A percentile compares a stretch with the other conserved stretches of the same genome.
Evolutionary conservation across 306 rosid species (phyloP).

Genomic region (Canavalia ensiformis): DNA sequence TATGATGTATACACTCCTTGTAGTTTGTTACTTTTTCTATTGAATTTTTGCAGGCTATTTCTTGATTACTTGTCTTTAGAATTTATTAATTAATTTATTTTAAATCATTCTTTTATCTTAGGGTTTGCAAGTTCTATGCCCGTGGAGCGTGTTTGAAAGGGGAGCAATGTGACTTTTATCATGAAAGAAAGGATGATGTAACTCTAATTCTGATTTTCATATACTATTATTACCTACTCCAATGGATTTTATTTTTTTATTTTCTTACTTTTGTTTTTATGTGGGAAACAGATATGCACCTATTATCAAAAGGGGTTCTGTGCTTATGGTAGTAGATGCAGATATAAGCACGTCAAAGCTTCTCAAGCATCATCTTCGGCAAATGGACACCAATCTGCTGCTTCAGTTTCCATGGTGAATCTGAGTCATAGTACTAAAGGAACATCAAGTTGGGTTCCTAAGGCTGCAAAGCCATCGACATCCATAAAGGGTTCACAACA

Average conservation of each 20-base stretch:
- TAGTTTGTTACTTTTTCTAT: neutral
- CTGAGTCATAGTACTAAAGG: conserved; percentile 39
- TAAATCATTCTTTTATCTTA: conserved; percentile 25
- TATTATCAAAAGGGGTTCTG: conserved; percentile 79
- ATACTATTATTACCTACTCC: neutral
- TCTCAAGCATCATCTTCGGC: conserved; percentile 61
- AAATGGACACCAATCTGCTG: conserved; percentile 50
- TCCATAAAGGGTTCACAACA: conserved; percentile 52
- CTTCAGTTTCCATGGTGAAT: conserved; percentile 48
- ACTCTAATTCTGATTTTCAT: neutral
- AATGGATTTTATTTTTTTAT: conserved; percentile 6
- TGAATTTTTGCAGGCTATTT: conserved; percentile 1
- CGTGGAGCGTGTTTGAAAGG: conserved; percentile 91
- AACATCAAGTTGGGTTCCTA: conserved; percentile 59
- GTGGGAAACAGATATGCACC: conserved; percentile 69
- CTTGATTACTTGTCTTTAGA: neutral
- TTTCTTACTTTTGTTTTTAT: conserved; percentile 20
- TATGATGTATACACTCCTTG: neutral
- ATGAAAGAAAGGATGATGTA: conserved; percentile 80
- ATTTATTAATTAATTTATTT: conserved; percentile 6
- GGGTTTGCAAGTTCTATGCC: conserved; percentile 86
- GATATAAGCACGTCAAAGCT: conserved; percentile 77
- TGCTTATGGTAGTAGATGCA: conserved; percentile 90
- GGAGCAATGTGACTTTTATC: conserved; percentile 85
- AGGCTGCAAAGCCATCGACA: conserved; percentile 53